Base-by-base conservation (phyloP, 2,329 filamentous ascomycete genomes). In the Lecanicillium sp. region DNA sequence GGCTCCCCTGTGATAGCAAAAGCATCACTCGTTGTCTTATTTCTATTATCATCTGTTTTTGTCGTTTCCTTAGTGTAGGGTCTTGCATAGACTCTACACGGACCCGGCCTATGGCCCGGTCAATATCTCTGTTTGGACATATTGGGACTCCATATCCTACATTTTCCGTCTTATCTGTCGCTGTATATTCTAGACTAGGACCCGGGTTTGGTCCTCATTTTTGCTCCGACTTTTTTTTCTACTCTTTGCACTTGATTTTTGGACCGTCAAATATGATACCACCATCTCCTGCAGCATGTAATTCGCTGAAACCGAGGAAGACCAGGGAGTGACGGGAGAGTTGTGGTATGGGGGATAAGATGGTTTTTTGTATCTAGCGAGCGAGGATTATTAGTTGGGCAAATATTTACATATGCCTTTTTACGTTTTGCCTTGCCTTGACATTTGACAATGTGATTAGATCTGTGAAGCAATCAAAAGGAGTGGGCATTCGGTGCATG, bases 171-270 rank as follows among this genome's bases (percentile, higher is more conserved):
- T 48, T 54, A 52, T 43, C 41, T 40, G 28, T 40, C 33, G 28
- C 33, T 57, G 52, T 60, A 57, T 50, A 59, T 60, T 55, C 49
- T 57, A 59, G 56, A 58, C 46, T 44, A 41, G 41, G 52, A 50
- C 52, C 52, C 50, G 46, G 51, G 54, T 50, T 45, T 48, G 54
- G 54, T 49, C 33, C 27, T 20, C 50, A 40, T 46, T 54, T 51
- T 45, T 48, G 54, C 53, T 49, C 33, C 27, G 31, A 49, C 40
- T 46, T 54, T 47, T 49, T 47, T 46, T 42, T 43, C 39, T 28
- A n/a, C n/a, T n/a, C n/a, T 42, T 42, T 43, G 37, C 39, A 25
- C 22, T 25, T 25, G 18, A 28, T 11, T 28, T 44, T 33, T 33
- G n/a, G 22, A 39, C 37, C 22, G 37, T 34, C 28, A 33, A 37